Conservation (phyloP, 2,329 filamentous ascomycete genomes). For the Aspergillus caelatus region DNA sequence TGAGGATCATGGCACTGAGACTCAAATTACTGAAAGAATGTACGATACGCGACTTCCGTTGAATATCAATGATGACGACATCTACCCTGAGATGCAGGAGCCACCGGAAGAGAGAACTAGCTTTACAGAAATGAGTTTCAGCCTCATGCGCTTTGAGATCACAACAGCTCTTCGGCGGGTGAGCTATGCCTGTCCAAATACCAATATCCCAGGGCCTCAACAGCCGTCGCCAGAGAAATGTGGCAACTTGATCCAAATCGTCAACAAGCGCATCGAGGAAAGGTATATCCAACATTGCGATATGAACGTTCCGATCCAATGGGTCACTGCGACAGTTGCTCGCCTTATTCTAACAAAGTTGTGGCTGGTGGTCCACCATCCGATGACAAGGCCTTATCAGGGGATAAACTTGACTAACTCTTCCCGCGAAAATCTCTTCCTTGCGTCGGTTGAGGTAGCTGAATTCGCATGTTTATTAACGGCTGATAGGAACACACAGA, state of each 20-base stretch:
- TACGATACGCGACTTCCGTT: slow-evolving; percentile 54
- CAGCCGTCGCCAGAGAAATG: slow-evolving; percentile 37
- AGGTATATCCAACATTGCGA: slow-evolving; percentile 58
- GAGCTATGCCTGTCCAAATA: slow-evolving; percentile 38
- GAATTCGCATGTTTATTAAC: slow-evolving; percentile 71
- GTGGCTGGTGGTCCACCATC: slow-evolving; percentile 76
- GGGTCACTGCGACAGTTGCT: slow-evolving; percentile 69
- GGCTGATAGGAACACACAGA: slow-evolving; percentile 61
- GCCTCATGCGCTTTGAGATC: slow-evolving; percentile 58
- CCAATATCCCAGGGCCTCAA: slow-evolving; percentile 19
- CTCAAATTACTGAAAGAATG: slow-evolving; percentile 45
- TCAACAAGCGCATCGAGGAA: slow-evolving; percentile 58
- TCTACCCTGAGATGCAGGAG: slow-evolving; percentile 52
- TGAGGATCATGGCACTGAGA: slow-evolving; percentile 54
- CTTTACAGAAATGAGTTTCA: slow-evolving; percentile 57
- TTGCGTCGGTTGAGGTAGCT: slow-evolving; percentile 73
- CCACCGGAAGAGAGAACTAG: slow-evolving; percentile 53
- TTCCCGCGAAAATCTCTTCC: slow-evolving; percentile 69
- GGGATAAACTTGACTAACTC: slow-evolving; percentile 62
- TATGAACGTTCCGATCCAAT: slow-evolving; percentile 60
- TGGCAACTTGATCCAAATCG: slow-evolving; percentile 53
- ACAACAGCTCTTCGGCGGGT: slow-evolving; percentile 46
- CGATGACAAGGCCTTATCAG: slow-evolving; percentile 63
- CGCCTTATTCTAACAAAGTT: slow-evolving; percentile 77
- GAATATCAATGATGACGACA: slow-evolving; percentile 57